A percentile compares a stretch with the other conserved stretches of the same genome.
Conservation (phyloP, 2,329 filamentous ascomycete species). For the Cadophora malorum region DNA sequence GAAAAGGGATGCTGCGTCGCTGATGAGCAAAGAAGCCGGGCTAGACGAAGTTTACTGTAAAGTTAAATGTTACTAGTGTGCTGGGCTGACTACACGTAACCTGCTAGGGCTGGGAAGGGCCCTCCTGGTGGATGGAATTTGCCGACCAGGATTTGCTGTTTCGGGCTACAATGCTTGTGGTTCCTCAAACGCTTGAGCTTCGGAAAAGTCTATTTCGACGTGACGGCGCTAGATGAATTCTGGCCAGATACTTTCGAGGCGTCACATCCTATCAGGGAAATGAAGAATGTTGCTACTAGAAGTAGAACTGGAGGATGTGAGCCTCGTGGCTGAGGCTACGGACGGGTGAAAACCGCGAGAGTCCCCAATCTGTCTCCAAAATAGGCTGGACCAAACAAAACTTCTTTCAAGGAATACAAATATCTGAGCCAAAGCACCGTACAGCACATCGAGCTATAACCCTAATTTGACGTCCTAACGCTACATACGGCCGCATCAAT, state of each 20-base stretch:
- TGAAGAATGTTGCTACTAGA: background rate
- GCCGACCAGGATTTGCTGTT: background rate
- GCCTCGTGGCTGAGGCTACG: too few species aligned
- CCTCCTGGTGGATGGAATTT: background rate
- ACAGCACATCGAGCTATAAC: background rate
- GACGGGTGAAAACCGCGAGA: background rate
- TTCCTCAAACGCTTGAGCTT: conserved; percentile 8
- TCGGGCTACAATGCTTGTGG: background rate
- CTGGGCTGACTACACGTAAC: background rate
- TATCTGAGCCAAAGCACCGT: background rate
- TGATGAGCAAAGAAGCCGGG: too few species aligned
- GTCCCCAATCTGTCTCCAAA: background rate
- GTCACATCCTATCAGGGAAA: background rate
- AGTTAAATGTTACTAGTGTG: background rate
- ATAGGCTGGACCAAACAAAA: background rate
- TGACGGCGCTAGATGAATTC: too few species aligned
- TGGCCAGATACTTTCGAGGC: too few species aligned
- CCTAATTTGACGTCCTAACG: background rate
- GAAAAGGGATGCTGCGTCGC: background rate
- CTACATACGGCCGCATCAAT: background rate
- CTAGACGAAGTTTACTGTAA: background rate
- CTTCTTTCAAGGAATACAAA: background rate
- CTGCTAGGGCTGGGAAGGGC: background rate
- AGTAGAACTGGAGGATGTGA: background rate
- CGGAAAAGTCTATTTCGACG: background rate